These are phyloP conservation scores for Daphne laureola DNA, from an alignment of 441 rosid genomes.

Conservation along the genomic window DNA sequence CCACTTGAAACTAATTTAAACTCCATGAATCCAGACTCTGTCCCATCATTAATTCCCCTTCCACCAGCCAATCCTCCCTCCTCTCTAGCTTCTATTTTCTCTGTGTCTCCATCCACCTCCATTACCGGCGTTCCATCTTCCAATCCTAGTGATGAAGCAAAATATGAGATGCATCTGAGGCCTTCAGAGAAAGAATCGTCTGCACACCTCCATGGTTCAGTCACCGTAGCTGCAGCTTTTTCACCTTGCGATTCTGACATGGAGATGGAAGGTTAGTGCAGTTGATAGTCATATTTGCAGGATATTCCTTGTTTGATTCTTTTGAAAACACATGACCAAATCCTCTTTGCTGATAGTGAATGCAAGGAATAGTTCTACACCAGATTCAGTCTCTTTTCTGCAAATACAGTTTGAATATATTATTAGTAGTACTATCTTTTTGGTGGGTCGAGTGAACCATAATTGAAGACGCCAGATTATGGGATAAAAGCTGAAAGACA, in stretches of 20 bases:
- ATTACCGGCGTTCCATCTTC: constrained; percentile 17
- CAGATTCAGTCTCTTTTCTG: too few species aligned
- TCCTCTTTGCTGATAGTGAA: too few species aligned
- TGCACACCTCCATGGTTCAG: constrained; percentile 10
- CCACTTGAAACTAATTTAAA: constrained; percentile 14
- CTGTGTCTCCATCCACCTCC: constrained; percentile 20
- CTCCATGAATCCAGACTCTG: constrained; percentile 18
- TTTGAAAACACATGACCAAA: too few species aligned
- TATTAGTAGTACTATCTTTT: too few species aligned
- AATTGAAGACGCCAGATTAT: too few species aligned
- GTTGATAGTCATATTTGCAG: too few species aligned
- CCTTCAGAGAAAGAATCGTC: constrained; percentile 15
- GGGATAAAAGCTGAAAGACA: too few species aligned
- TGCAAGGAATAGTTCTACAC: too few species aligned
- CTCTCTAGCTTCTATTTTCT: constrained; percentile 21
- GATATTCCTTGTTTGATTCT: too few species aligned
- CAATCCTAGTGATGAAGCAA: constrained; percentile 12
- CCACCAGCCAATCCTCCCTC: constrained; percentile 28
- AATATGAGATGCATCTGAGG: constrained; percentile 5
- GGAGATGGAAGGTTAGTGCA: constrained; percentile 80
- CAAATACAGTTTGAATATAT: too few species aligned
- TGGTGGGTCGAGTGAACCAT: too few species aligned
- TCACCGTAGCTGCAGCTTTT: constrained; percentile 17
- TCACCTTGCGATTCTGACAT: constrained; percentile 55
- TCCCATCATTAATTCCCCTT: constrained; percentile 20